phyloP scores from a whole-genome alignment of 1,139 yeast genomes.

The Diutina neorugosa region DNA sequence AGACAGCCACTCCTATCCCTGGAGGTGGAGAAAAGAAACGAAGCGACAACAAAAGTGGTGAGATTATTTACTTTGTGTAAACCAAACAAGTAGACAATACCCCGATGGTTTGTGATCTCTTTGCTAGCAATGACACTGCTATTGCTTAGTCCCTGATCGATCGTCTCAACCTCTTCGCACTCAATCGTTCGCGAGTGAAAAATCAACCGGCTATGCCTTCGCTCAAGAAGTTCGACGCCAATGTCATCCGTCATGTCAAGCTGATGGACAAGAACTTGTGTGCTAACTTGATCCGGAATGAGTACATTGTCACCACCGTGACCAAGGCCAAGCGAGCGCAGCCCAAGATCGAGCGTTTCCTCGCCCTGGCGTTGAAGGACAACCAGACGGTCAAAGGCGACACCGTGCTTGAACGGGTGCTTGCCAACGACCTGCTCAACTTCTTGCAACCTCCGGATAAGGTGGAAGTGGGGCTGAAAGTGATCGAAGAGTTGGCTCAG shows the following conservation, averaged over 20 bases:
- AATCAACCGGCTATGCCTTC: constrained; percentile 22
- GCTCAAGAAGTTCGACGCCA: constrained; percentile 30
- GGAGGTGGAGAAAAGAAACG: not conserved
- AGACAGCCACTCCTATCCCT: not conserved
- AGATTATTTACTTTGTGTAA: not conserved
- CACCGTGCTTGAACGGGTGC: not conserved
- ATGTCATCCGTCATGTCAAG: constrained; percentile 32
- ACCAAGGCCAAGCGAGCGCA: constrained; percentile 38
- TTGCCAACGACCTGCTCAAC: constrained; percentile 15
- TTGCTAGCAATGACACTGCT: no score
- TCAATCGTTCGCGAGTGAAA: not conserved
- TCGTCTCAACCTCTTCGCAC: not conserved
- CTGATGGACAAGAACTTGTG: constrained; percentile 36
- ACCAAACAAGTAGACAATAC: no score
- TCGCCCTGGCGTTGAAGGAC: constrained; percentile 19
- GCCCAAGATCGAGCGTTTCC: constrained; percentile 29
- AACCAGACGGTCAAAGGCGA: constrained; percentile 10
- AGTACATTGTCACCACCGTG: constrained; percentile 31
- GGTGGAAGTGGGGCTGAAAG: constrained; percentile 36
- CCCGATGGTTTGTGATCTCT: no score
- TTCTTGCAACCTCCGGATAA: constrained; percentile 32
- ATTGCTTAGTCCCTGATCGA: no score
- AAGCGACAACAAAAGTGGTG: not conserved
- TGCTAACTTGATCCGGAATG: constrained; percentile 36
- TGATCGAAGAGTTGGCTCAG: constrained; percentile 50